phyloP scores from a whole-genome alignment of 495 filamentous ascomycete genomes.

The Xylaria intraflava region DNA sequence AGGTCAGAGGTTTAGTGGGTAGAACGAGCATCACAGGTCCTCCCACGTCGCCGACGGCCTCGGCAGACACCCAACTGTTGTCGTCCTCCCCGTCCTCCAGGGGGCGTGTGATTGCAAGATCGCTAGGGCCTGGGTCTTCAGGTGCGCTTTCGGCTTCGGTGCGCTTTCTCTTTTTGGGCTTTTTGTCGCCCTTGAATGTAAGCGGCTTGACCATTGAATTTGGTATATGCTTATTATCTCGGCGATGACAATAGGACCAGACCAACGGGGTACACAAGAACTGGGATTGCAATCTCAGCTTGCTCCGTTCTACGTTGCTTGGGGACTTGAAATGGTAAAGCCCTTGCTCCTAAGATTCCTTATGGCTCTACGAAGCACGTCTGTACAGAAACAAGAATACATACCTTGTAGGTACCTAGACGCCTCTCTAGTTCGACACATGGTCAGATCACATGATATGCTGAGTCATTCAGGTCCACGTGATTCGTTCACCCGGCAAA shows the following conservation, averaged over 20 bases:
- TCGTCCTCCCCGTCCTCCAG: conserved; percentile 51
- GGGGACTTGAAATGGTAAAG: too few species aligned
- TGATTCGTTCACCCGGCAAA: too few species aligned
- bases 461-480: too few species aligned
- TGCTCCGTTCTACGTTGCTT: too few species aligned
- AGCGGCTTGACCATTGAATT: conserved; percentile 67
- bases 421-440: too few species aligned
- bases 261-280: too few species aligned
- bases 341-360: too few species aligned
- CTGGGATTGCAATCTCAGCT: too few species aligned
- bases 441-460: too few species aligned
- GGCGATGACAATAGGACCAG: neutral
- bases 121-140: conserved; percentile 33
- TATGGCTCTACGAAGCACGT: too few species aligned
- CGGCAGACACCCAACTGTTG: conserved; percentile 87
- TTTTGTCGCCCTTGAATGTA: conserved; percentile 94
- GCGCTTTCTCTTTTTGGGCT: conserved; percentile 84
- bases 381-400: too few species aligned
- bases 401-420: too few species aligned
- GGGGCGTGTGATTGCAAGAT: conserved; percentile 27
- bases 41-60: conserved; percentile 63
- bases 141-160: conserved; percentile 34
- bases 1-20: conserved; percentile 58
- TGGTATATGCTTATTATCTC: neutral
- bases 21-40: conserved; percentile 80